Evolutionary conservation across 2,329 filamentous ascomycete species (phyloP), one percentile per base, ranked within the genome.

Genomic region (Colletotrichum magnum): DNA sequence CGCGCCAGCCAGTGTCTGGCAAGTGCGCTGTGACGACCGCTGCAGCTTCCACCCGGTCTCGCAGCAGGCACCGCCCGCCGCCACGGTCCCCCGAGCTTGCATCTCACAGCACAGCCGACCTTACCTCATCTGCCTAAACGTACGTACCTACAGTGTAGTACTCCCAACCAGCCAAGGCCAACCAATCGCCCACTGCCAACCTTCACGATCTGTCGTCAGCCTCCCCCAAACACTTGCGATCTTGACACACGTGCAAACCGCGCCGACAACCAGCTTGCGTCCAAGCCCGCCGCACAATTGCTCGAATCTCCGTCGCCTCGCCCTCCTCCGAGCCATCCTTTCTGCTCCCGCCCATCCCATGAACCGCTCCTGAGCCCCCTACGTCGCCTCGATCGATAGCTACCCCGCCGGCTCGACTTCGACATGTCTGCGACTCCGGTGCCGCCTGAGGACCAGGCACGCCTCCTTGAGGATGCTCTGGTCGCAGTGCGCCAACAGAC

Each of bases 401-500:
- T 71, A 60, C 70, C 70, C 68, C 64, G 68, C 70, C 58, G 68
- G 70, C 65, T 61, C 53, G 58, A 64, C 53, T 47, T 70, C 60
- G 65, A 63, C 58, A 82, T 82, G 80, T 78, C 82, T 70, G 83
- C 85, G 70, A 85, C 84, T 68, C 89, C 91, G 77, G 86, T 89
- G 75, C 87, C 87, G 77, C 87, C 90, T 74, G 93, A 95, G 83
- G 93, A 95, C 83, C 93, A 92, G 89, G 94, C 93, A 77, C 93
- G 95, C 77, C 90, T 99, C 85, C 92, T 99, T 75, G 96, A 99
- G 85, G 96, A 99, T 92, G 96, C 97, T 78, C 86, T 98, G 82
- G 90, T 93, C 71, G 95, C 97, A 60, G 97, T 99, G 83, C 94
- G 95, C 84, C 95, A 98, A 84, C 97, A 99, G 89, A 96, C 95